Conservation (phyloP, 768 basidiomycete species). For the Suillus plorans region DNA sequence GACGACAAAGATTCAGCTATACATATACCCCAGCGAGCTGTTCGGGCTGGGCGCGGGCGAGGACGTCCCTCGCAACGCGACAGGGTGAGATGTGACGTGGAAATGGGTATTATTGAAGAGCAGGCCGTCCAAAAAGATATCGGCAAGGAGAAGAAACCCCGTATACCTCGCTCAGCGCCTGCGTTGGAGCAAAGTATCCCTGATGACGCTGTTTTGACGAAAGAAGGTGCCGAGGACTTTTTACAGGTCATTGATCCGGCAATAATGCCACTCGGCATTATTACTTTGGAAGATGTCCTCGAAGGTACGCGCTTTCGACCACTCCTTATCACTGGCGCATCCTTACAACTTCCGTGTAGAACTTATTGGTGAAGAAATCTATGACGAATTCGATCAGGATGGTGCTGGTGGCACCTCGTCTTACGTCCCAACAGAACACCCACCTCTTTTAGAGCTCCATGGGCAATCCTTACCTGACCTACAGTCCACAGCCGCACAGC, state of each 20-base stretch:
- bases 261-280: conserved; percentile 85
- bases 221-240: conserved; percentile 80
- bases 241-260: conserved; percentile 80
- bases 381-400: conserved; percentile 85
- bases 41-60: conserved; percentile 15
- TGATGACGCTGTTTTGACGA: conserved; percentile 79
- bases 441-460: conserved; percentile 29
- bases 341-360: conserved; percentile 43
- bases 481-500: conserved; percentile 4
- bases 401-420: conserved; percentile 60
- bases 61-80: conserved; percentile 12
- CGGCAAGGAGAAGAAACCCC: conserved; percentile 25
- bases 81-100: conserved; percentile 23
- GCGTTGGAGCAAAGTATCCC: conserved; percentile 82
- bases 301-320: conserved; percentile 54
- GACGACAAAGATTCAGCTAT: conserved; percentile 19
- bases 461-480: conserved; percentile 16
- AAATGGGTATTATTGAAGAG: conserved; percentile 19
- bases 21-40: conserved; percentile 14
- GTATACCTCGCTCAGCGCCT: conserved; percentile 35
- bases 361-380: conserved; percentile 90
- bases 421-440: conserved; percentile 35
- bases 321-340: not conserved
- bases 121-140: not conserved
- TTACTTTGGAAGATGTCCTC: conserved; percentile 89